Evolutionary conservation across 2,329 filamentous ascomycete genomes (phyloP).

Genomic region (Salinomyces thailandicus): DNA sequence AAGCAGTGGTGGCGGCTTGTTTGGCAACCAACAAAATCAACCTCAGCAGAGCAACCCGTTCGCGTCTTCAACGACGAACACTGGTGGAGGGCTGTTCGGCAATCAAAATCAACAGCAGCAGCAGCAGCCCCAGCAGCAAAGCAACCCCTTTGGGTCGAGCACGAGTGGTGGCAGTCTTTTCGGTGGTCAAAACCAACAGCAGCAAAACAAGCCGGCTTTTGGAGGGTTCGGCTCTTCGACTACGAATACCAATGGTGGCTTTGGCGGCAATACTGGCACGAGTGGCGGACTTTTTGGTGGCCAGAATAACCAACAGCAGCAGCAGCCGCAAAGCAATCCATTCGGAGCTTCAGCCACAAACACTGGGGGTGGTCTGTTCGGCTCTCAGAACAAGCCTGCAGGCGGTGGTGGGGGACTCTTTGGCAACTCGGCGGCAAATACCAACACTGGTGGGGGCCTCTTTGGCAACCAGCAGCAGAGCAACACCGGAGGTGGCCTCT

Average conservation of each 20-base stretch:
- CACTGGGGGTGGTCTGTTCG: slow-evolving; percentile 26
- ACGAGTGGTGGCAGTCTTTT: slow-evolving; percentile 34
- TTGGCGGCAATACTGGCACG: slow-evolving; percentile 31
- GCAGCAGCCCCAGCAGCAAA: slow-evolving; percentile 20
- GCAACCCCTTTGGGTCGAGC: slow-evolving; percentile 32
- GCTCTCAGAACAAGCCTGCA: slow-evolving; percentile 27
- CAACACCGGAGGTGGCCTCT: slow-evolving; percentile 15
- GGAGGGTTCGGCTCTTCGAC: slow-evolving; percentile 36
- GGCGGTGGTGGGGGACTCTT: slow-evolving; percentile 27
- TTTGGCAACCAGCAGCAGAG: slow-evolving; percentile 55
- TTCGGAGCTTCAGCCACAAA: slow-evolving; percentile 3
- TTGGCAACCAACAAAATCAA: slow-evolving; percentile 20
- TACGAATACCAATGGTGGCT: slow-evolving; percentile 18
- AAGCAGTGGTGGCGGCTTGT: slow-evolving; percentile 18
- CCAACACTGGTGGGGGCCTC: slow-evolving; percentile 23
- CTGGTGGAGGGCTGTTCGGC: slow-evolving; percentile 46
- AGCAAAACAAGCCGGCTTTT: slow-evolving; percentile 34
- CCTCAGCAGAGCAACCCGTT: slow-evolving; percentile 28
- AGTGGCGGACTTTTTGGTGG: slow-evolving; percentile 36
- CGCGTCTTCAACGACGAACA: slow-evolving; percentile 27
- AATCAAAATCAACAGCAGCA: slow-evolving; percentile 42
- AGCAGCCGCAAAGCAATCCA: slow-evolving; percentile 3
- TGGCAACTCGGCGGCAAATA: slow-evolving; percentile 20
- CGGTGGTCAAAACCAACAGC: slow-evolving; percentile 46
- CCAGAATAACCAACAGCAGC: slow-evolving; percentile 7